Evolutionary conservation across 371 early-diverging fungal genomes (phyloP).

Genomic region (Ordospora pajunii): DNA sequence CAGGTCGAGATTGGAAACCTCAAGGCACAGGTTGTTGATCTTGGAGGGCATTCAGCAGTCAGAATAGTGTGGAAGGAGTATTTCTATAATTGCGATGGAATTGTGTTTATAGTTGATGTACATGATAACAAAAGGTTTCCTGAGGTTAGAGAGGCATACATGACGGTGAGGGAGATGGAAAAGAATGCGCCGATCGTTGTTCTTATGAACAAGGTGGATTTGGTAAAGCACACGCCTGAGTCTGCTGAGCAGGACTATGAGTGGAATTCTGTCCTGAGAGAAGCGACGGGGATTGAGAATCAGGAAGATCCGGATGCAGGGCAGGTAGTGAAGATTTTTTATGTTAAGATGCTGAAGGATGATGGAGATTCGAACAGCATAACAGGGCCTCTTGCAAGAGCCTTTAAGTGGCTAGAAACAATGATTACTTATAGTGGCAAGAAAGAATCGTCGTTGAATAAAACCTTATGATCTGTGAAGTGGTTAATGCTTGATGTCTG

Average conservation of each 20-base stretch:
- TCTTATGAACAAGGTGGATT: constrained; percentile 62
- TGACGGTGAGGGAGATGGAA: constrained; percentile 46
- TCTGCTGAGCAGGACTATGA: constrained; percentile 40
- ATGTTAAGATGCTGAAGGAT: constrained; percentile 56
- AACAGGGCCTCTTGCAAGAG: constrained; percentile 27
- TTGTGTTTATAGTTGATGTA: constrained; percentile 61
- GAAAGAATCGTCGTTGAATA: not conserved
- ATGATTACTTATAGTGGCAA: constrained; percentile 31
- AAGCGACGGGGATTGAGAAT: constrained; percentile 44
- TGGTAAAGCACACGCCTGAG: constrained; percentile 32
- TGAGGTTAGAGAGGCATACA: constrained; percentile 56
- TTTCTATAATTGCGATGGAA: constrained; percentile 60
- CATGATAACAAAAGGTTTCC: constrained; percentile 54
- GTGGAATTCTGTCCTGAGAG: constrained; percentile 35
- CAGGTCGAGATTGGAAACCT: constrained; percentile 60
- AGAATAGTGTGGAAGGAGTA: constrained; percentile 60
- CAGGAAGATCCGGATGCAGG: constrained; percentile 40
- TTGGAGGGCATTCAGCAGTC: constrained; percentile 61
- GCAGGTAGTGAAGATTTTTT: constrained; percentile 50
- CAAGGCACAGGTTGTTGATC: constrained; percentile 54
- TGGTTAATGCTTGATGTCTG: not conserved
- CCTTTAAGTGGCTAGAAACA: constrained; percentile 35
- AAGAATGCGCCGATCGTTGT: constrained; percentile 59
- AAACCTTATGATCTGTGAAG: not conserved
- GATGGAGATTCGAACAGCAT: constrained; percentile 19